Percentiles rank a stretch among this genome's conserved stretches.
phyloP scores from a whole-genome alignment of 768 basidiomycete genomes.

The Serpula lacrymans region DNA sequence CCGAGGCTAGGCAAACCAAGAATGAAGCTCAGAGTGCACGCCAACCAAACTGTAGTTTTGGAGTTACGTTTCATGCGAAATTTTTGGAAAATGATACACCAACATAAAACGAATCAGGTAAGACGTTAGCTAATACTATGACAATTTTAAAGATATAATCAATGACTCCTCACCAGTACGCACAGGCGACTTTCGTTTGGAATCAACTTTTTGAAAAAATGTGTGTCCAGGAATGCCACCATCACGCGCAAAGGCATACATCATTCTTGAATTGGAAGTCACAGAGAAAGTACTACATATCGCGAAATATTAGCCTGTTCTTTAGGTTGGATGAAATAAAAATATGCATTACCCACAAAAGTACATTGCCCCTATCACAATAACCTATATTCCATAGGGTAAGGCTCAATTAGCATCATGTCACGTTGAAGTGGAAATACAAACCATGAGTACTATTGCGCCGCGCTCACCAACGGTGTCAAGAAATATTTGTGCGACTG shows the following conservation, averaged over 20 bases:
- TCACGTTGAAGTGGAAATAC: not conserved
- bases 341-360: conserved; percentile 53
- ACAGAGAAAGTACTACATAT: conserved; percentile 63
- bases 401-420: not conserved
- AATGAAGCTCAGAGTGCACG: conserved; percentile 71
- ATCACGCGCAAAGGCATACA: conserved; percentile 78
- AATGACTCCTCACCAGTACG: conserved; percentile 50
- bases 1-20: conserved; percentile 74
- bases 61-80: not conserved
- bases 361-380: conserved; percentile 71
- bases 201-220: conserved; percentile 64
- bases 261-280: conserved; percentile 79
- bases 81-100: not conserved
- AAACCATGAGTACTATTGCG: conserved; percentile 70
- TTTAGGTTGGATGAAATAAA: not conserved
- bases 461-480: conserved; percentile 74
- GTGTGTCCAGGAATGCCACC: conserved; percentile 66
- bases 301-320: not conserved
- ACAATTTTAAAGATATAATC: not conserved
- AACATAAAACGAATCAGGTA: no score
- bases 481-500: conserved; percentile 75
- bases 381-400: no score
- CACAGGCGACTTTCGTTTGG: conserved; percentile 57
- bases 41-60: conserved; percentile 61
- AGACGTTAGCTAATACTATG: not conserved